These are phyloP conservation scores for Cladosporium velox DNA, from an alignment of 2,329 filamentous ascomycete species.

Conservation along the genomic window DNA sequence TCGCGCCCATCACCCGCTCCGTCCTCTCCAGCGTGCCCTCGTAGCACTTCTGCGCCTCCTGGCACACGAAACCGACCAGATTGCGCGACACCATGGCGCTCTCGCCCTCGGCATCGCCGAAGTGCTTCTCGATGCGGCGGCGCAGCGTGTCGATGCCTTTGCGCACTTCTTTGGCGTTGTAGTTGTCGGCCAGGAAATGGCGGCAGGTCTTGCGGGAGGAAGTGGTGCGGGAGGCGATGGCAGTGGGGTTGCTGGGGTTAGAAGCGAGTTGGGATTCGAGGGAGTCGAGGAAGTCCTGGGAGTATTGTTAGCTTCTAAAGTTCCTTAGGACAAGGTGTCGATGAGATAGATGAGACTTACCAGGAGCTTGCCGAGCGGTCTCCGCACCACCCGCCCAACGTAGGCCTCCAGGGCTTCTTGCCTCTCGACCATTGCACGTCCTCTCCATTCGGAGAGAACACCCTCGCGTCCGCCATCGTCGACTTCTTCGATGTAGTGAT, in stretches of 20 bases:
- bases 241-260: conserved; percentile 43
- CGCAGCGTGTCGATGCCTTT: conserved; percentile 87
- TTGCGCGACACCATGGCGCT: conserved; percentile 56
- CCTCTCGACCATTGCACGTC: conserved; percentile 75
- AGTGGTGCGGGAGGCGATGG: conserved; percentile 76
- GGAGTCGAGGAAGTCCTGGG: conserved; percentile 80
- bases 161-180: conserved; percentile 77
- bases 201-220: conserved; percentile 82
- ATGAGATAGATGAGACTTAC: conserved; percentile 37
- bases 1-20: conserved; percentile 43
- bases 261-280: conserved; percentile 70
- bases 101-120: conserved; percentile 82
- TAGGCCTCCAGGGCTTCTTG: conserved; percentile 86
- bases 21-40: conserved; percentile 54
- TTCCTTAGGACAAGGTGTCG: too few species aligned
- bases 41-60: conserved; percentile 61
- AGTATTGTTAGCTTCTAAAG: neutral
- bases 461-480: conserved; percentile 66
- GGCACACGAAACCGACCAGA: conserved; percentile 61
- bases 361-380: conserved; percentile 85
- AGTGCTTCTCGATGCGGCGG: conserved; percentile 95
- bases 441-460: conserved; percentile 80
- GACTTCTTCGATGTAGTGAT: conserved; percentile 92
- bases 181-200: conserved; percentile 75
- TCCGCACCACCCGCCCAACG: conserved; percentile 80